Conservation (phyloP, 140 eudicot species). For the Anethum foeniculum region DNA sequence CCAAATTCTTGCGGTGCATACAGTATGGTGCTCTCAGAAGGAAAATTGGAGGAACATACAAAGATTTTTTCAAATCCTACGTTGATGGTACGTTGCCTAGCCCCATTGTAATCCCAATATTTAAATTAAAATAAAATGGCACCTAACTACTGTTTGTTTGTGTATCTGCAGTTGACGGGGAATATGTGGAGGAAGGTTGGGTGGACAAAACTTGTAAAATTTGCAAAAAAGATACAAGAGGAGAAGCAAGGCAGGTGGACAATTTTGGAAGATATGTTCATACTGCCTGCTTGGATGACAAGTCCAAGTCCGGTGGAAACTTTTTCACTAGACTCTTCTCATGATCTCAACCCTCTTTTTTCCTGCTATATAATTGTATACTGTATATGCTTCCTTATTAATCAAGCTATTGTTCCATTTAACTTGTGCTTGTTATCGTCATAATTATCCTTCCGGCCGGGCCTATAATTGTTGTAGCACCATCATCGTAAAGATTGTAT, state of each 20-base stretch:
- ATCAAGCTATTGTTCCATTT: too few species aligned
- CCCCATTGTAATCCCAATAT: neutral
- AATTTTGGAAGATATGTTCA: constrained; percentile 81
- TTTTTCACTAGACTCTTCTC: constrained; percentile 86
- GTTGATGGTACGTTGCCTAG: constrained; percentile 54
- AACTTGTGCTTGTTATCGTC: too few species aligned
- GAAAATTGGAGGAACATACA: constrained; percentile 96
- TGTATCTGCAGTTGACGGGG: constrained; percentile 59
- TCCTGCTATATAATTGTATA: neutral
- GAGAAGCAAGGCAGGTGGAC: constrained; percentile 82
- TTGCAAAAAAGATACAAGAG: constrained; percentile 87
- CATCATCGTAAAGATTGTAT: too few species aligned
- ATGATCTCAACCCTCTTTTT: neutral
- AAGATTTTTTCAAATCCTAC: constrained; percentile 96
- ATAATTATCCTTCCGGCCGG: too few species aligned
- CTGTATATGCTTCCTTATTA: neutral
- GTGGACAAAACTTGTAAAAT: constrained; percentile 95
- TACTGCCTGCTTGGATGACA: constrained; percentile 64
- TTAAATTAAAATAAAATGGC: neutral
- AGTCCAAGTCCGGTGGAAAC: constrained; percentile 65
- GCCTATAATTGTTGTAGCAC: too few species aligned
- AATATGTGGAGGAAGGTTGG: constrained; percentile 98
- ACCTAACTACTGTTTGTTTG: neutral
- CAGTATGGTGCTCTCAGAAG: constrained; percentile 99
- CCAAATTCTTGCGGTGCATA: constrained; percentile 9